phyloP scores from a whole-genome alignment of 2,329 filamentous ascomycete genomes.

The Amphichorda felina region DNA sequence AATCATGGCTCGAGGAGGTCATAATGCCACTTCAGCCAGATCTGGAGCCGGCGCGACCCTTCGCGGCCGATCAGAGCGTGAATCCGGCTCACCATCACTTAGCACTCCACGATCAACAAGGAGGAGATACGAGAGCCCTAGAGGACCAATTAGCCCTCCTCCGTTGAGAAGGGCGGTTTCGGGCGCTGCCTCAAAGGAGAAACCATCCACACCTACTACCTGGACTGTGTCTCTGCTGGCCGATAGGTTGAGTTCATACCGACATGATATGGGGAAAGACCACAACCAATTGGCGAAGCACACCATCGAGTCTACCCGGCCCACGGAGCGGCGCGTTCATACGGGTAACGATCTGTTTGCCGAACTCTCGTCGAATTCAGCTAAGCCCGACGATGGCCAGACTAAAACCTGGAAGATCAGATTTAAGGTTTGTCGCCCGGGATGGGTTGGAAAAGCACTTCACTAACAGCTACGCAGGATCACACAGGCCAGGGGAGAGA shows the following conservation, averaged over 20 bases:
- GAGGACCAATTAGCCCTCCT: conserved; percentile 1
- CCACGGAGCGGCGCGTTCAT: conserved; percentile 23
- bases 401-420: conserved; percentile 35
- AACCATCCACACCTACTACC: neutral
- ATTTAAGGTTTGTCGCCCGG: conserved; percentile 29
- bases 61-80: neutral
- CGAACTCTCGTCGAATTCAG: conserved; percentile 20
- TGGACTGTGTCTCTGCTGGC: conserved; percentile 34
- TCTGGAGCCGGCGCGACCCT: neutral
- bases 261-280: conserved; percentile 26
- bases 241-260: conserved; percentile 23
- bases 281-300: conserved; percentile 33
- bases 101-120: neutral
- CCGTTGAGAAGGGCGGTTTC: conserved; percentile 2
- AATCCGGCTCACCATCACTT: neutral
- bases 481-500: conserved; percentile 12
- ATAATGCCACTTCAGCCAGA: neutral
- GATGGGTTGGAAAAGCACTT: too few relatives aligned
- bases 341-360: conserved; percentile 36
- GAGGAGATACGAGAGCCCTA: neutral
- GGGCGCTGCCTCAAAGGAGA: neutral
- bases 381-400: conserved; percentile 21
- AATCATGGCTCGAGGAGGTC: neutral
- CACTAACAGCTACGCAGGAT: neutral
- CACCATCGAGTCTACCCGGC: conserved; percentile 30